Conservation (phyloP, 441 rosid species). For the Gossypium davidsonii region DNA sequence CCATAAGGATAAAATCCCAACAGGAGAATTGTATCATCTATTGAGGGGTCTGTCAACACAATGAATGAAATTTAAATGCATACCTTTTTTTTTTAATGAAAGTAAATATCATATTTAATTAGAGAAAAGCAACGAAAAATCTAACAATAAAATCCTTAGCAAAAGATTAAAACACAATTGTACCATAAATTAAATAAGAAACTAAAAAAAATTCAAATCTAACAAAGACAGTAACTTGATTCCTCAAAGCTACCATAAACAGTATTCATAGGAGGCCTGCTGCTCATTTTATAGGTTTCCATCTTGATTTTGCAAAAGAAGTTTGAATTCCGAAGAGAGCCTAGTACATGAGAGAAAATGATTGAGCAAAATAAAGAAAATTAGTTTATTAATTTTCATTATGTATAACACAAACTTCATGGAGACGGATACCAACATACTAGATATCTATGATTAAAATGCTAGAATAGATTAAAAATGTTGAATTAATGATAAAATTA, state of each 20-base stretch:
- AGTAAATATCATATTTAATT: not conserved
- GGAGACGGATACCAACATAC: not conserved
- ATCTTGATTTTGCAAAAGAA: not conserved
- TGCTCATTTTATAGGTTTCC: not conserved
- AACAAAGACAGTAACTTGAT: not conserved
- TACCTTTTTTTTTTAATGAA: not conserved
- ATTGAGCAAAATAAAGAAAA: not conserved
- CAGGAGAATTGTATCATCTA: too few relatives aligned
- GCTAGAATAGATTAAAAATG: not conserved
- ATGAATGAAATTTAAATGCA: not conserved
- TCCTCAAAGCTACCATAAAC: not conserved
- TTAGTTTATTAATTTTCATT: not conserved
- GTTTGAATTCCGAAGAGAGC: not conserved
- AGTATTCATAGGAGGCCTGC: not conserved
- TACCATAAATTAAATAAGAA: not conserved
- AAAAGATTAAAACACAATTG: not conserved
- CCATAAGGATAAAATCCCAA: too few relatives aligned
- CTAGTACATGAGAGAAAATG: not conserved
- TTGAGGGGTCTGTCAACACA: too few relatives aligned
- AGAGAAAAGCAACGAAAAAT: not conserved
- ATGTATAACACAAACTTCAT: not conserved
- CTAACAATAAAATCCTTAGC: not conserved
- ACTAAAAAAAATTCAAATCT: not conserved
- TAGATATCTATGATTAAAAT: too few relatives aligned
- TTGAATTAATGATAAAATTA: not conserved